A percentile compares a stretch with the other conserved stretches of the same genome.
These are phyloP conservation scores for Kodamaea fungicola DNA, from an alignment of 1,139 yeast genomes.

Conservation along the genomic window DNA sequence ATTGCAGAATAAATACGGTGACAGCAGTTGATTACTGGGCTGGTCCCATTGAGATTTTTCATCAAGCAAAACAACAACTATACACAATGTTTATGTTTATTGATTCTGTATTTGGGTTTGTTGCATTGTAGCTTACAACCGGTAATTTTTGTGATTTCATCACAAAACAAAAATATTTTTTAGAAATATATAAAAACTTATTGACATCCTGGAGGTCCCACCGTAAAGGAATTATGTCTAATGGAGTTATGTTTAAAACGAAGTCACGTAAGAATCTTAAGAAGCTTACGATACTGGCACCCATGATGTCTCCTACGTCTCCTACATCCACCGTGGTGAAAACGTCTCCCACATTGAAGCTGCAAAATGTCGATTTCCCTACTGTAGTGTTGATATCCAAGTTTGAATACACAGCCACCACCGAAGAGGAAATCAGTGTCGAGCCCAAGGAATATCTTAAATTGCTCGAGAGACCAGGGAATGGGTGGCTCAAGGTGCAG, in stretches of 20 bases:
- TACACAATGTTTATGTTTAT: too few species aligned
- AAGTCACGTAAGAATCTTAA: conserved; percentile 29
- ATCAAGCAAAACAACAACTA: too few species aligned
- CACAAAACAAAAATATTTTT: neutral
- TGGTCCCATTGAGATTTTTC: too few species aligned
- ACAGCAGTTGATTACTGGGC: too few species aligned
- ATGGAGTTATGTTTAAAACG: conserved; percentile 27
- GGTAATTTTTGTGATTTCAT: neutral
- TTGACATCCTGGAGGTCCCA: neutral
- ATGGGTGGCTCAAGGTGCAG: conserved; percentile 25
- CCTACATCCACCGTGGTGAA: conserved; percentile 2
- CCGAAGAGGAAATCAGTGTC: conserved; percentile 15
- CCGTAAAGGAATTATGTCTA: neutral
- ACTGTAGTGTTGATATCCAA: conserved; percentile 15
- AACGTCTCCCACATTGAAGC: conserved; percentile 3
- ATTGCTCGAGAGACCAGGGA: conserved; percentile 21
- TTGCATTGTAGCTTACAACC: too few species aligned
- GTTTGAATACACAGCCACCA: conserved; percentile 17
- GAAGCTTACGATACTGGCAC: conserved; percentile 28
- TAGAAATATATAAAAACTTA: neutral
- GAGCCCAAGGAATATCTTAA: conserved; percentile 17
- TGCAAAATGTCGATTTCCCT: conserved; percentile 8
- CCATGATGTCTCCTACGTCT: conserved; percentile 10
- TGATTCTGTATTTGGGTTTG: too few species aligned
- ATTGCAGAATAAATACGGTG: too few species aligned